Base-by-base conservation (phyloP, 345 rosid genomes). In the Physaria fendleri region DNA sequence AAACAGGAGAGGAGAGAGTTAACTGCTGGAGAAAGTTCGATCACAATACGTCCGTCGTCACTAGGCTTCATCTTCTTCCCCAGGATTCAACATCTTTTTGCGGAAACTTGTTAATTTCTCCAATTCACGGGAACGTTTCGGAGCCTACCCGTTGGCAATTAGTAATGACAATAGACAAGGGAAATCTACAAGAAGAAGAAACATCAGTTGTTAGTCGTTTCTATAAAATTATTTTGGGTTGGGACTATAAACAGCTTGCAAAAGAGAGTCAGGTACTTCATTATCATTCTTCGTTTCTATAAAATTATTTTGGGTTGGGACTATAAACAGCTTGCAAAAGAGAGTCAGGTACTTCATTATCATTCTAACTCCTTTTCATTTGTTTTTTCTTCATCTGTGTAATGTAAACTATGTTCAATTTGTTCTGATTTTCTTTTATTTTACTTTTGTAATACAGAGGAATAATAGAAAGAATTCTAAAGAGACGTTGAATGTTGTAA, bases 271-370 rank as follows among this genome's bases (percentile, higher is more conserved):
- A 66, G 22, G 91, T 85, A 73, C 10, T 13, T 42, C 54, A 33
- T 49, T 1, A 40, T n/a, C n/a, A n/a, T n/a, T n/a, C n/a, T n/a
- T 53, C 87, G 86, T 51, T 92, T 88, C 76, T 79, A 80, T 74
- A 78, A 77, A 74, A 79, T 73, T 32, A 49, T 86, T 61, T 85
- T 92, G 4, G 80, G 85, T 25, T 88, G 95, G 95, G 95, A 88
- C 71, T 86, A 84, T 72, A 74, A 78, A 56, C 79, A 71, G 59
- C 92, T 86, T 52, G 78, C 78, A 35, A 74, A 74, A 29, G 78
- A 76, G 30, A 75, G 65, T 34, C 72, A 66, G 22, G 91, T 85
- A 73, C 10, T 13, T 42, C 54, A 33, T 49, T 1, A 40, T 50
- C 40, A 24, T 33, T n/a, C 22, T 33, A 9, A 6, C 8, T 39